phyloP scores from a whole-genome alignment of 2,329 filamentous ascomycete genomes.

The Ophiostoma tasmaniense region DNA sequence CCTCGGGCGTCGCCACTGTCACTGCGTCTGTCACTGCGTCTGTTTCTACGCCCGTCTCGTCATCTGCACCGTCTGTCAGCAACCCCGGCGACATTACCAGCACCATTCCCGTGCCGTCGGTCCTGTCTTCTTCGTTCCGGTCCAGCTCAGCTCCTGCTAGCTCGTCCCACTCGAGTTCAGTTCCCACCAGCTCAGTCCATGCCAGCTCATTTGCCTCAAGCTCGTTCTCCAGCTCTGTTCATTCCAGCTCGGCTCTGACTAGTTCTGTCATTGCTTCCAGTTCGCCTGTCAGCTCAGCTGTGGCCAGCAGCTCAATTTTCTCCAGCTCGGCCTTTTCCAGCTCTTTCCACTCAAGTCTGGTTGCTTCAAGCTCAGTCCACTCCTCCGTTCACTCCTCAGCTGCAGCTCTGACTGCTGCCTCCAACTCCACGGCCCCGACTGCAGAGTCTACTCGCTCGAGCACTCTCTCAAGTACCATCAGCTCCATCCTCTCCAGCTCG shows the following conservation, averaged over 20 bases:
- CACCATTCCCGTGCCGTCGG: background rate
- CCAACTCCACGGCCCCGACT: background rate
- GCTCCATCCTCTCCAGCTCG: background rate
- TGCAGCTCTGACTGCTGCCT: background rate
- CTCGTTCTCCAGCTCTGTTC: too few relatives aligned
- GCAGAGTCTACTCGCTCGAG: background rate
- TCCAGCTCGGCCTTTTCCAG: too few relatives aligned
- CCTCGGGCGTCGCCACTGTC: background rate
- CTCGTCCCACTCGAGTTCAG: too few relatives aligned
- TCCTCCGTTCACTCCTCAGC: too few relatives aligned
- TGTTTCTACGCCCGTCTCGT: background rate
- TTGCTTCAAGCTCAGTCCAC: too few relatives aligned
- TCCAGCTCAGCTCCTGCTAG: too few relatives aligned
- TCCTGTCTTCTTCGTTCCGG: background rate
- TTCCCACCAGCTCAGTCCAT: too few relatives aligned
- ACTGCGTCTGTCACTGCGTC: background rate
- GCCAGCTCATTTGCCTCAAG: background rate
- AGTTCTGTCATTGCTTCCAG: background rate
- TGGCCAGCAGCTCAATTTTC: too few relatives aligned
- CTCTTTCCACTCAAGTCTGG: too few relatives aligned
- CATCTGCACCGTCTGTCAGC: background rate
- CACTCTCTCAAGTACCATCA: background rate
- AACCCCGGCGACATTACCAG: background rate
- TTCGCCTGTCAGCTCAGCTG: too few relatives aligned
- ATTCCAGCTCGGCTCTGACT: background rate